These are phyloP conservation scores for Durio zibethinus DNA, from an alignment of 345 rosid species.

Conservation along the genomic window DNA sequence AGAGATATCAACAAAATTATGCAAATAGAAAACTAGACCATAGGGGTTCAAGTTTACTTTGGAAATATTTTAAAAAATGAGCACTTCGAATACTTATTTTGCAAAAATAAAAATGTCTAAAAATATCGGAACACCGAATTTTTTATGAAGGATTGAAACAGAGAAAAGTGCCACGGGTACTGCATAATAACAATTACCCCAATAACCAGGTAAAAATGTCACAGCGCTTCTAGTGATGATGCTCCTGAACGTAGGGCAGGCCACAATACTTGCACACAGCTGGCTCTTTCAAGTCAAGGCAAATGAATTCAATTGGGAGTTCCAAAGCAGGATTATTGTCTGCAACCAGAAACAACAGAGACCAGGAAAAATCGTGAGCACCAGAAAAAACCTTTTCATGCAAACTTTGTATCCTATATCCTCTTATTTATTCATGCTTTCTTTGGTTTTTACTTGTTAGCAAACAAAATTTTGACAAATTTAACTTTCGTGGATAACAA, in stretches of 20 bases:
- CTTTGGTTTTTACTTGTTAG: not conserved
- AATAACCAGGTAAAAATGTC: not conserved
- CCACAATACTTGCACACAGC: conserved; percentile 96
- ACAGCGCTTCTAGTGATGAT: conserved; percentile 51
- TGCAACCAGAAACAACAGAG: conserved; percentile 23
- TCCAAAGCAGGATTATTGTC: conserved; percentile 87
- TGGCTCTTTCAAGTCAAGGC: conserved; percentile 80
- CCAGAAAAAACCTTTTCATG: not conserved
- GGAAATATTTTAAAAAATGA: not conserved
- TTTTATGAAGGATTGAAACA: not conserved
- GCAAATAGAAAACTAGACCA: not conserved
- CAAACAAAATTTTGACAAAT: not conserved
- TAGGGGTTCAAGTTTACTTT: not conserved
- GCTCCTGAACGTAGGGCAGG: conserved; percentile 82
- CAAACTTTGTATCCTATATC: not conserved
- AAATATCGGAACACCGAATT: not conserved
- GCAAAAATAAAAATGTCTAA: not conserved
- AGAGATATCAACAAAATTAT: not conserved
- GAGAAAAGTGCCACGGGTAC: not conserved
- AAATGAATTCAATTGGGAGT: conserved; percentile 95
- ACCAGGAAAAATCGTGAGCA: not conserved
- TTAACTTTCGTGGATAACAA: not conserved
- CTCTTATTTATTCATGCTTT: not conserved
- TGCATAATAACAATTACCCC: not conserved
- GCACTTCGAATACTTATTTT: not conserved